A percentile compares a stretch with the other conserved stretches of the same genome.
phyloP scores from a whole-genome alignment of 78 protist species.

The Dictyostelium intermedium region DNA sequence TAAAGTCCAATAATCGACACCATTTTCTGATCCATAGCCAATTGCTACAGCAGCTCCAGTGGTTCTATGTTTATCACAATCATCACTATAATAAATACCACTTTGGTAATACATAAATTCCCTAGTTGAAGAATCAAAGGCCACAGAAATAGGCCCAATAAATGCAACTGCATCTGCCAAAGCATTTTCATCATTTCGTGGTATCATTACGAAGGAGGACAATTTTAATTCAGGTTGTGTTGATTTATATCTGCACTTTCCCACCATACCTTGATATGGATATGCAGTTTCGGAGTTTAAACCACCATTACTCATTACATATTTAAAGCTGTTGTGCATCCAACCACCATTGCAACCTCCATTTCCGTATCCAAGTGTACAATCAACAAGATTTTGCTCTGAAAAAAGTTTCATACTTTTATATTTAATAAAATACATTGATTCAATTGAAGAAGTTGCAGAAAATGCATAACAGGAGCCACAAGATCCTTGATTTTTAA shows the following conservation, averaged over 20 bases:
- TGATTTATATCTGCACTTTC: not conserved
- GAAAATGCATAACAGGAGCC: not conserved
- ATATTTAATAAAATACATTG: not conserved
- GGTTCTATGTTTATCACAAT: conserved; percentile 15
- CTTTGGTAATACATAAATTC: not conserved
- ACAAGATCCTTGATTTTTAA: not conserved
- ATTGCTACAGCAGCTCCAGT: not conserved
- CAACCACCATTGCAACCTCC: conserved; percentile 17
- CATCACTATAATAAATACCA: not conserved
- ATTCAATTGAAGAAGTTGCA: not conserved
- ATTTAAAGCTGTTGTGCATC: not conserved
- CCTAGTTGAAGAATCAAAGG: not conserved
- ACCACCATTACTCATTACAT: not conserved
- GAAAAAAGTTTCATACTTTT: not conserved
- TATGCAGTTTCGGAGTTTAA: not conserved
- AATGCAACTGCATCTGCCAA: not conserved
- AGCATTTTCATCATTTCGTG: not conserved
- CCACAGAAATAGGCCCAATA: conserved; percentile 1
- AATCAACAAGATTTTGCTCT: conserved; percentile 18
- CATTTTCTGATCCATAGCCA: conserved; percentile 12
- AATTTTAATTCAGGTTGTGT: not conserved
- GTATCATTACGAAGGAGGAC: not conserved
- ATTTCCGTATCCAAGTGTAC: not conserved
- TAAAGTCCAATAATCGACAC: conserved; percentile 3
- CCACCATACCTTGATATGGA: not conserved